Base-by-base conservation (phyloP, 2,329 filamentous ascomycete species). In the Cladophialophora carrionii region DNA sequence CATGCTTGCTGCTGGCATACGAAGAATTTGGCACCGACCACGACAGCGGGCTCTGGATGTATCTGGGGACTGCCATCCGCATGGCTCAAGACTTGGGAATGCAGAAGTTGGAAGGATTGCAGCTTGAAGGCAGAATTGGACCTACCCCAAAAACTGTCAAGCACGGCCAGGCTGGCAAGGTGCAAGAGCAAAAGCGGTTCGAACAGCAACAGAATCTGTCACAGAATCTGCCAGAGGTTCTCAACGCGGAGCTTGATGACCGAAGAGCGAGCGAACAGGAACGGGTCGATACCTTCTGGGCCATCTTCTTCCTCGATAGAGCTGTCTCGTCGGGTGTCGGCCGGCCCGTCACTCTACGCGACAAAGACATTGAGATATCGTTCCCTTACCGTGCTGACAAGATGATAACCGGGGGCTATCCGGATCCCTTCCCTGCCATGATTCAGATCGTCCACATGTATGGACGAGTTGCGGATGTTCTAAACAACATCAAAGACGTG, bases 41-140 rank as follows among this genome's bases (percentile, higher is more conserved):
- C 71, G 92, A 96, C 73, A 96, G 91, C 74, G 91, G 91, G 0
- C 77, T 96, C 6, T 96, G 92, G 92, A 96, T 96, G 91, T 96
- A 96, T 73, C 82, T 96, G 1, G 92, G 92, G 0, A 88, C 94
- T 58, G 89, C 92, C 0, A 96, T 96, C 66, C 88, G 92, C 4
- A 90, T 92, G 87, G 89, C 89, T 0, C 85, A 91, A 66, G 89
- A 92, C 73, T 78, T 96, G 9, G 92, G 92, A 0, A 82, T 96
- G 69, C 90, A 94, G 71, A 96, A 92, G 69, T 82, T 90, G 17
- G 88, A 93, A 68, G 92, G 91, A 0, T 83, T 96, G 48, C 83
- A 80, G 65, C 83, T 84, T 61, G 82, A 82, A 65, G 85, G 85
- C 14, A 79, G 78, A 20, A 79, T 80, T 57, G 85, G 85, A 0